A percentile compares a stretch with the other conserved stretches of the same genome.
These are phyloP conservation scores for Rhexocercosporidium sp. DNA, from an alignment of 2,329 filamentous ascomycete species.

Conservation along the genomic window DNA sequence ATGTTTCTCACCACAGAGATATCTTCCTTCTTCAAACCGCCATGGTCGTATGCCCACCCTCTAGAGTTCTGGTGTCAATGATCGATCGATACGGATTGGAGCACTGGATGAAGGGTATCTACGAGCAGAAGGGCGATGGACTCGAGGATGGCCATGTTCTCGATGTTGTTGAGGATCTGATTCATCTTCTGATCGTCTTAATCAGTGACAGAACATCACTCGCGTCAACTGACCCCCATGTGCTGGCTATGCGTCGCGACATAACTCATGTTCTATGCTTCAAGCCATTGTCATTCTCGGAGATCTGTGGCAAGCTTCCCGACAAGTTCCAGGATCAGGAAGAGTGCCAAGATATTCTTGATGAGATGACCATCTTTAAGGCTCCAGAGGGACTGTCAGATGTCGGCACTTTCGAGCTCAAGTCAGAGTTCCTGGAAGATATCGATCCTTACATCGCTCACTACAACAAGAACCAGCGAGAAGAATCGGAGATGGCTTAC, in stretches of 20 bases:
- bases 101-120: conserved; percentile 85
- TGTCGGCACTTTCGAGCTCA: conserved; percentile 91
- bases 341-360: conserved; percentile 82
- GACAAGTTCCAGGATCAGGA: conserved; percentile 91
- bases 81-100: conserved; percentile 90
- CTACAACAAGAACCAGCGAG: conserved; percentile 95
- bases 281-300: conserved; percentile 93
- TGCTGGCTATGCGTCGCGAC: conserved; percentile 81
- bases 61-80: conserved; percentile 83
- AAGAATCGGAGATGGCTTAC: conserved; percentile 91
- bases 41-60: conserved; percentile 83
- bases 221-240: conserved; percentile 68
- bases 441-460: conserved; percentile 96
- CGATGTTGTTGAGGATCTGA: conserved; percentile 94
- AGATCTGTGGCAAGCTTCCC: conserved; percentile 82
- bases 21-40: conserved; percentile 93
- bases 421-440: conserved; percentile 81
- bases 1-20: conserved; percentile 93
- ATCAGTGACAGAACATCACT: conserved; percentile 88
- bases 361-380: conserved; percentile 88
- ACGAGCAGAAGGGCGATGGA: conserved; percentile 71
- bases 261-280: conserved; percentile 95
- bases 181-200: conserved; percentile 89
- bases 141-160: conserved; percentile 89
- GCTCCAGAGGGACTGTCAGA: conserved; percentile 90